Evolutionary conservation across 1,284 basidiomycete species (phyloP).

Genomic region (Agroathelia rolfsii): DNA sequence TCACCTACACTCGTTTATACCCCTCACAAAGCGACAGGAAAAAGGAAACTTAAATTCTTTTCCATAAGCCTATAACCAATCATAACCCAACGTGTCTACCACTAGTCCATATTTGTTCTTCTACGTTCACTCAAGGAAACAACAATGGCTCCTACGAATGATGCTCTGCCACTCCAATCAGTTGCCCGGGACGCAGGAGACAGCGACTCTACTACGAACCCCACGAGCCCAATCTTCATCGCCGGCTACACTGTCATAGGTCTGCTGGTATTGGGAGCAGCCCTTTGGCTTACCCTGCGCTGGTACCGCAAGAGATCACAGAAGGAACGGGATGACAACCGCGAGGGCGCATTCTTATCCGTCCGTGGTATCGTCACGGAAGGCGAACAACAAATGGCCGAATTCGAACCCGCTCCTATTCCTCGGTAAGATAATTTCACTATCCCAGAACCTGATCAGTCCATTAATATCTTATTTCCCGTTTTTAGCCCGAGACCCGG

Average conservation of each 20-base stretch:
- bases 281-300: constrained; percentile 30
- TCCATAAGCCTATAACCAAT: too few species aligned
- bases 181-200: constrained; percentile 1
- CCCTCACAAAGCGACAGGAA: too few species aligned
- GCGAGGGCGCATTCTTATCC: constrained; percentile 34
- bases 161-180: too few species aligned
- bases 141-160: too few species aligned
- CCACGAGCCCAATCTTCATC: constrained; percentile 30
- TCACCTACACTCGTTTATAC: too few species aligned
- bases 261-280: constrained; percentile 25
- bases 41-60: too few species aligned
- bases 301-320: constrained; percentile 29
- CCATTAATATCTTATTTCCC: constrained; percentile 8
- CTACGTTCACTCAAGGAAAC: background rate
- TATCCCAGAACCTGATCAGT: constrained; percentile 8
- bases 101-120: constrained; percentile 1
- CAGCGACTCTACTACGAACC: constrained; percentile 13
- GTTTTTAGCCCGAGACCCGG: constrained; percentile 1
- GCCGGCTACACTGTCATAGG: constrained; percentile 37
- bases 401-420: constrained; percentile 11
- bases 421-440: constrained; percentile 12
- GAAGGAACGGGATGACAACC: constrained; percentile 25
- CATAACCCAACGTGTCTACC: too few species aligned
- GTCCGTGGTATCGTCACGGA: constrained; percentile 36
- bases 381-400: constrained; percentile 17